phyloP scores from a whole-genome alignment of 345 rosid genomes.

The Alliaria petiolata region DNA sequence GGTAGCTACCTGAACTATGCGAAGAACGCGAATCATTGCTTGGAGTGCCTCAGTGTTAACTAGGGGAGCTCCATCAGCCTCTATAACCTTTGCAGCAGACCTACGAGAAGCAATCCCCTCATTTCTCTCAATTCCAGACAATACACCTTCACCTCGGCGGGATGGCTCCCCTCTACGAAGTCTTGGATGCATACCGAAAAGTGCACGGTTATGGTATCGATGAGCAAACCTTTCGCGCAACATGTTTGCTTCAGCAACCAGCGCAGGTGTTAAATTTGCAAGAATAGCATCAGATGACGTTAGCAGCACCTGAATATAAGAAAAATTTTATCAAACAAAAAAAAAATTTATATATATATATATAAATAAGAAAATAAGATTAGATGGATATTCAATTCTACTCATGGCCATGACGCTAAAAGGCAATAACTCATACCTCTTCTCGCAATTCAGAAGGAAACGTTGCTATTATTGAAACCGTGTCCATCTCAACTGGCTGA shows the following conservation, averaged over 20 bases:
- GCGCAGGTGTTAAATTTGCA: conserved; percentile 96
- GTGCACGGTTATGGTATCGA: conserved; percentile 73
- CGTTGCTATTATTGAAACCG: conserved; percentile 95
- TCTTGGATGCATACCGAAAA: conserved; percentile 93
- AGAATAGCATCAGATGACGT: conserved; percentile 96
- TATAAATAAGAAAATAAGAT: conserved; percentile 28
- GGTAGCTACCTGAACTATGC: conserved; percentile 88
- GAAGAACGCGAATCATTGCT: conserved; percentile 86
- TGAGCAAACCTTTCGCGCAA: conserved; percentile 94
- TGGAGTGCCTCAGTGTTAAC: conserved; percentile 76
- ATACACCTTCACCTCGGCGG: conserved; percentile 72
- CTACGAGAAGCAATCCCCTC: conserved; percentile 68
- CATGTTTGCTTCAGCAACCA: conserved; percentile 98
- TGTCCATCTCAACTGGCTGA: conserved; percentile 99
- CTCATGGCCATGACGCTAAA: background rate
- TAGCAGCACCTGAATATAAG: conserved; percentile 66
- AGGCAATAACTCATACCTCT: conserved; percentile 51
- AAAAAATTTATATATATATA: too few species aligned
- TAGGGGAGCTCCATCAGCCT: conserved; percentile 88
- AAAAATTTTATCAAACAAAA: too few species aligned
- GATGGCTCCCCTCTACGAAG: conserved; percentile 94
- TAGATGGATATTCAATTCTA: background rate
- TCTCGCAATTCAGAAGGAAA: conserved; percentile 96
- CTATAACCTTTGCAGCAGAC: conserved; percentile 65
- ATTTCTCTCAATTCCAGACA: conserved; percentile 55